Base-by-base conservation (phyloP, 164 flowering plant species). In the Vitis rotundifolia region DNA sequence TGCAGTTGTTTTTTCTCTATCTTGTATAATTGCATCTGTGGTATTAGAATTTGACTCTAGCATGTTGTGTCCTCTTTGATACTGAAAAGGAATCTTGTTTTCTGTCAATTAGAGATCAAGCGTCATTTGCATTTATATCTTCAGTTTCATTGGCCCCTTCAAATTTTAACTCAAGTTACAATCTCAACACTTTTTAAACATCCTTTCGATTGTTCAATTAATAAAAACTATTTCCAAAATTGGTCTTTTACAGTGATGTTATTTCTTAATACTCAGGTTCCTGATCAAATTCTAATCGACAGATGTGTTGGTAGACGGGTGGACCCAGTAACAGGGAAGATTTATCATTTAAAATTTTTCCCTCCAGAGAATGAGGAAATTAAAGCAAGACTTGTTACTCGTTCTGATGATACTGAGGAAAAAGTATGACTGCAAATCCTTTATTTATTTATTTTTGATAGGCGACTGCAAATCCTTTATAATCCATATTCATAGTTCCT, bases 291-390 rank as follows among this genome's bases (percentile, higher is more conserved):
- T 82, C 96, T 93, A 67, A 84, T 93, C 63, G 88, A 93, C 78
- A 87, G 98, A 90, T 88, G 96, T 76, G 78, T 89, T 77, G 99
- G 98, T 62, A 89, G 99, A 83, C 83, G 97, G 78, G 66, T 91
- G 66, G 99, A 95, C 66, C 99, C 98, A 61, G 76, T 80, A 58
- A 89, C 94, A 10, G 97, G 94, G 80, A 95, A 88, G 79, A 95
- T 93, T 63, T 93, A 95, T 77, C 97, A 93, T 73, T 19, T 91
- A 13, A 86, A 76, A 57, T 76, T 78, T 75, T 91, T 85, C 61
- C 97, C 97, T 76, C 97, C 98, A 15, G 97, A 95, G 76, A 84
- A 77, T 0, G 86, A 87, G 66, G 99, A 93, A 87, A 82, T 95
- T 51, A 86, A 76, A 71, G 84, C 80, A 56, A 84, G 99, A 71